Evolutionary conservation across 768 basidiomycete species (phyloP).

Genomic region (Russula olivacea): DNA sequence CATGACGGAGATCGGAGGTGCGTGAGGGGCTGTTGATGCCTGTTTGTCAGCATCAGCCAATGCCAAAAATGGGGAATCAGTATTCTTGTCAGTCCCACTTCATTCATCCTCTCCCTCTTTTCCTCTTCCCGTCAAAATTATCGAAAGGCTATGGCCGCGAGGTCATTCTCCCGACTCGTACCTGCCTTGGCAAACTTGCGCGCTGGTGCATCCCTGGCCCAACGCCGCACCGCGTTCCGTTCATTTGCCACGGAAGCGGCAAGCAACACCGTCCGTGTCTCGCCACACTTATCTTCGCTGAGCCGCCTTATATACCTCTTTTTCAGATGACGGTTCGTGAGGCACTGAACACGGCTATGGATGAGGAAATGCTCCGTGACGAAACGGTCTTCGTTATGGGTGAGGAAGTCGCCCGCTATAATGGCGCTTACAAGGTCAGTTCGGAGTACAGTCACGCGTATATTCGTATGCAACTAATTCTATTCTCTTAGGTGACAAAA

Average conservation of each 20-base stretch:
- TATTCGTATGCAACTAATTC: neutral
- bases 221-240: constrained; percentile 45
- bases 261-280: constrained; percentile 41
- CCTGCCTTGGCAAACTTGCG: constrained; percentile 43
- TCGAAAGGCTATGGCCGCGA: constrained; percentile 49
- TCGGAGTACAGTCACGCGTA: neutral
- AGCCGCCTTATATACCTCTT: constrained; percentile 23
- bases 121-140: constrained; percentile 26
- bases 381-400: constrained; percentile 92
- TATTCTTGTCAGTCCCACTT: neutral
- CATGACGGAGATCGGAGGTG: constrained; percentile 24
- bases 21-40: constrained; percentile 8
- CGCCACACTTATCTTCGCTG: constrained; percentile 32
- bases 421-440: constrained; percentile 89
- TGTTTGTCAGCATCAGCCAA: constrained; percentile 13
- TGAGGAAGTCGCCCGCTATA: constrained; percentile 98
- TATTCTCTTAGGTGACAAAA: constrained; percentile 74
- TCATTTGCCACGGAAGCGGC: constrained; percentile 58
- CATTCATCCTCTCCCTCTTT: constrained; percentile 28
- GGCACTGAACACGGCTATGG: constrained; percentile 95
- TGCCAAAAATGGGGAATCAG: constrained; percentile 6
- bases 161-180: constrained; percentile 57
- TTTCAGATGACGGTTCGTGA: constrained; percentile 95
- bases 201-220: constrained; percentile 37
- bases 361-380: constrained; percentile 98